Conservation (phyloP, 345 rosid species). For the Heritiera fomes region DNA sequence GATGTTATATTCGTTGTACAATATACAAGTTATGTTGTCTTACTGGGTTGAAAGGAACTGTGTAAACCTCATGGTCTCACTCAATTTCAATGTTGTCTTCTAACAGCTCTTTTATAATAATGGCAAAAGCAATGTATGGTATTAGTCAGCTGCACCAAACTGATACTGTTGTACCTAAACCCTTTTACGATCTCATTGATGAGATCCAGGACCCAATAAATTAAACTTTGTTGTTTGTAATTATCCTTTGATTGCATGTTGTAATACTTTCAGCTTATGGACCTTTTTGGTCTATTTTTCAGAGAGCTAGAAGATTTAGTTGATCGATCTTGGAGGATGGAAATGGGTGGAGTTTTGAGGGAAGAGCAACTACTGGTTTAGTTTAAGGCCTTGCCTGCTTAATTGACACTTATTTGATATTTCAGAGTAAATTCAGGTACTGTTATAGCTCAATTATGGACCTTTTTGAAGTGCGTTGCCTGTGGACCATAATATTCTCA, state of each 20-base stretch:
- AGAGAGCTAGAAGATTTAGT: constrained; percentile 76
- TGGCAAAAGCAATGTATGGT: neutral
- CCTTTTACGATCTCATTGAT: constrained; percentile 8
- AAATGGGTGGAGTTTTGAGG: constrained; percentile 72
- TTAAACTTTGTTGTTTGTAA: constrained; percentile 17
- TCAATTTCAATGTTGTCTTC: constrained; percentile 3
- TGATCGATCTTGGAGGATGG: constrained; percentile 92
- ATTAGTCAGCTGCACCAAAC: neutral
- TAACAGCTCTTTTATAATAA: neutral
- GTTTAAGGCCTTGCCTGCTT: constrained; percentile 11
- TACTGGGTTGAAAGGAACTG: neutral
- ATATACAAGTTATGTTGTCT: neutral
- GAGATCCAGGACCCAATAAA: constrained; percentile 9
- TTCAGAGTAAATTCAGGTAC: neutral
- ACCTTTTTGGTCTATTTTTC: constrained; percentile 21
- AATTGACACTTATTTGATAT: constrained; percentile 20
- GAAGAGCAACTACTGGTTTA: constrained; percentile 55
- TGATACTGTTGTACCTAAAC: constrained; percentile 8
- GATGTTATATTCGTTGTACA: neutral
- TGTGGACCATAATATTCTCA: constrained; percentile 5
- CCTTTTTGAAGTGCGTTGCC: neutral
- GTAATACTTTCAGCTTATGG: constrained; percentile 11
- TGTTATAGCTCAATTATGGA: neutral
- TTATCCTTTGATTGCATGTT: constrained; percentile 7
- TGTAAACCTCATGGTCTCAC: neutral